These are phyloP conservation scores for Candida golubevii DNA, from an alignment of 805 yeast genomes.

Conservation along the genomic window DNA sequence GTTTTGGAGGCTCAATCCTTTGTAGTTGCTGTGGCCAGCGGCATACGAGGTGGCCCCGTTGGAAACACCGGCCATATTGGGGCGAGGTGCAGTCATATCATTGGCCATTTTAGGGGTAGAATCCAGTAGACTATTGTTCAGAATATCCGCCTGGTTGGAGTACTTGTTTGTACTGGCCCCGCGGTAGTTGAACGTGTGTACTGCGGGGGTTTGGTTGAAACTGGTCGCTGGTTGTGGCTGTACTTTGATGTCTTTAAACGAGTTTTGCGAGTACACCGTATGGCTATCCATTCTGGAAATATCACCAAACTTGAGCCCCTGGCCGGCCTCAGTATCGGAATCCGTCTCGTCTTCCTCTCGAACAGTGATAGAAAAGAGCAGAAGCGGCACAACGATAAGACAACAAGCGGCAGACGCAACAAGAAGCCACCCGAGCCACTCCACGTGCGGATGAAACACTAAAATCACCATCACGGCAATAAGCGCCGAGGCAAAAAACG, in stretches of 20 bases:
- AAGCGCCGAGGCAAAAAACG: slow-evolving; percentile 52
- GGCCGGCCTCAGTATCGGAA: slow-evolving; percentile 16
- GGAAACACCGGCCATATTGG: not conserved
- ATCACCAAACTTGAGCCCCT: slow-evolving; percentile 15
- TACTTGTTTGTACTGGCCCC: slow-evolving; percentile 6
- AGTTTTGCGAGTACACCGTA: slow-evolving; percentile 5
- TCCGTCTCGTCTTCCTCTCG: slow-evolving; percentile 19
- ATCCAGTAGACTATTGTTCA: slow-evolving; percentile 26
- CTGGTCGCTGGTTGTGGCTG: slow-evolving; percentile 2
- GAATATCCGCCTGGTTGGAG: slow-evolving; percentile 2
- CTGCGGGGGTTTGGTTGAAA: slow-evolving; percentile 3
- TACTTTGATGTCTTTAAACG: slow-evolving; percentile 1
- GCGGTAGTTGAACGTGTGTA: slow-evolving; percentile 10
- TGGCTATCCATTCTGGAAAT: slow-evolving; percentile 8
- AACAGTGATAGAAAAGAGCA: slow-evolving; percentile 33
- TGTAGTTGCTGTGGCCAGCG: slow-evolving; percentile 3
- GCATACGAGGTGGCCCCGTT: not conserved
- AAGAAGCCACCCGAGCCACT: slow-evolving; percentile 72
- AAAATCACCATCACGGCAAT: slow-evolving; percentile 52
- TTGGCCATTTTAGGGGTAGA: slow-evolving; percentile 30
- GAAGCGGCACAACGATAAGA: slow-evolving; percentile 48
- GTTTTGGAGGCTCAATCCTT: slow-evolving; percentile 22
- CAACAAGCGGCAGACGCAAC: slow-evolving; percentile 61
- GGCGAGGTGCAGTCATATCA: slow-evolving; percentile 26
- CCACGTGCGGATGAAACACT: slow-evolving; percentile 58